Percentiles rank a stretch among this genome's conserved stretches.
Conservation (phyloP, 73 alveolate species). For the Tetrahymena borealis region DNA sequence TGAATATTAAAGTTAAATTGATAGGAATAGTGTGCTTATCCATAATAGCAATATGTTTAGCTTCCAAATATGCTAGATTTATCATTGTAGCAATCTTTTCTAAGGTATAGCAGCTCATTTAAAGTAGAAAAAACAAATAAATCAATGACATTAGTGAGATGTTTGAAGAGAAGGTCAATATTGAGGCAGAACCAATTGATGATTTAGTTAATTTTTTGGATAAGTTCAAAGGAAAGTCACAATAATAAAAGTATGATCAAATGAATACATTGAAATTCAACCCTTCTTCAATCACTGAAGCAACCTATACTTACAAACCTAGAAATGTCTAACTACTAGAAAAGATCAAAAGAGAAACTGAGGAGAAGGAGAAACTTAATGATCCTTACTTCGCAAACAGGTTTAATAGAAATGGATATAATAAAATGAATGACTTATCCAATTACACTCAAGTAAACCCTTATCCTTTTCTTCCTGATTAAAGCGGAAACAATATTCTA, state of each 20-base stretch:
- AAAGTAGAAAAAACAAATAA: neutral
- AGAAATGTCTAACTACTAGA: neutral
- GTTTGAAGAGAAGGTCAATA: neutral
- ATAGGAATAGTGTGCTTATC: neutral
- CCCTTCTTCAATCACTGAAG: neutral
- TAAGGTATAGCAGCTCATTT: neutral
- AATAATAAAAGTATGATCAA: neutral
- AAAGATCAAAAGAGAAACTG: neutral
- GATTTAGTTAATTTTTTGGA: neutral
- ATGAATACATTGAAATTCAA: neutral
- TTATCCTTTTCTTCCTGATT: neutral
- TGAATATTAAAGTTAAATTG: neutral
- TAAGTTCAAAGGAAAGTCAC: neutral
- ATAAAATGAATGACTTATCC: neutral
- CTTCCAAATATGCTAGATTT: neutral
- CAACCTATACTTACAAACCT: neutral
- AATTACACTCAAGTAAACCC: neutral
- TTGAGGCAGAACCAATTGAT: neutral
- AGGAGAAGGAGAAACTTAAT: neutral
- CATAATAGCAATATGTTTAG: neutral
- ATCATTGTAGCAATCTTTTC: neutral
- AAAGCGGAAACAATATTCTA: neutral
- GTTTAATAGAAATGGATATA: neutral
- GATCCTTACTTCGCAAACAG: neutral
- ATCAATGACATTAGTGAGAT: neutral